Evolutionary conservation across 176 grass and related monocot species (phyloP).

Genomic region (Oryza nivara): DNA sequence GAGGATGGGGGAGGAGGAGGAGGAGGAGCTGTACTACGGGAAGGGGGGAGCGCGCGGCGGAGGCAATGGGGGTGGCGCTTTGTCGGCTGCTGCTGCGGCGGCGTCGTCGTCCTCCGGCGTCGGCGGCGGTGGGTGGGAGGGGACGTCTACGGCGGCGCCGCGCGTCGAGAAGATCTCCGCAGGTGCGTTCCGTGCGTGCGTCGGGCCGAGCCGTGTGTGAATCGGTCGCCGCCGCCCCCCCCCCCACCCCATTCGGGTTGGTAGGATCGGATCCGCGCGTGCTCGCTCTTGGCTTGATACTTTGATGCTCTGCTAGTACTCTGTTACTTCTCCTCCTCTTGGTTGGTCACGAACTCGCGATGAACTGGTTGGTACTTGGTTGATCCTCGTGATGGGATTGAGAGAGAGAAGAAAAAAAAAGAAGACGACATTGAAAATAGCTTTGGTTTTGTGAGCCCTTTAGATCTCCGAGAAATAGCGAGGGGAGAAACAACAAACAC

Average conservation of each 20-base stretch:
- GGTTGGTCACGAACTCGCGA: not conserved
- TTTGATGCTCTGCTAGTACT: not conserved
- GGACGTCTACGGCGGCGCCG: slow-evolving; percentile 39
- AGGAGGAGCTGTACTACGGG: slow-evolving; percentile 33
- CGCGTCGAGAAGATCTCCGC: slow-evolving; percentile 40
- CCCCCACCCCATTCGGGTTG: slow-evolving; percentile 14
- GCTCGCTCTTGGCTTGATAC: not conserved
- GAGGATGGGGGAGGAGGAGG: slow-evolving; percentile 30
- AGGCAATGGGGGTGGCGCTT: not conserved
- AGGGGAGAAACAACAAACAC: not conserved
- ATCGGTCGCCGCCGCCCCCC: not conserved
- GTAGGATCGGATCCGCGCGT: slow-evolving; percentile 49
- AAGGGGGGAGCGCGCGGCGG: slow-evolving; percentile 18
- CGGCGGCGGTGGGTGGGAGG: slow-evolving; percentile 36
- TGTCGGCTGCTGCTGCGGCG: not conserved
- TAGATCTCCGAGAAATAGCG: slow-evolving; percentile 14
- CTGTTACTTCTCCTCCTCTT: too few relatives aligned
- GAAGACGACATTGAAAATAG: not conserved
- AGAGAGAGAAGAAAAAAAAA: not conserved
- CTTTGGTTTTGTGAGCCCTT: not conserved
- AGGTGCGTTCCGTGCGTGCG: slow-evolving; percentile 37
- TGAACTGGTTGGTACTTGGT: not conserved
- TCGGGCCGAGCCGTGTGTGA: not conserved
- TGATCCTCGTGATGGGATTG: slow-evolving; percentile 39
- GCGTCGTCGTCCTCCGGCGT: slow-evolving; percentile 43